These are phyloP conservation scores for Micractinium sp. DNA, from an alignment of 139 green algal genomes.

Conservation along the genomic window DNA sequence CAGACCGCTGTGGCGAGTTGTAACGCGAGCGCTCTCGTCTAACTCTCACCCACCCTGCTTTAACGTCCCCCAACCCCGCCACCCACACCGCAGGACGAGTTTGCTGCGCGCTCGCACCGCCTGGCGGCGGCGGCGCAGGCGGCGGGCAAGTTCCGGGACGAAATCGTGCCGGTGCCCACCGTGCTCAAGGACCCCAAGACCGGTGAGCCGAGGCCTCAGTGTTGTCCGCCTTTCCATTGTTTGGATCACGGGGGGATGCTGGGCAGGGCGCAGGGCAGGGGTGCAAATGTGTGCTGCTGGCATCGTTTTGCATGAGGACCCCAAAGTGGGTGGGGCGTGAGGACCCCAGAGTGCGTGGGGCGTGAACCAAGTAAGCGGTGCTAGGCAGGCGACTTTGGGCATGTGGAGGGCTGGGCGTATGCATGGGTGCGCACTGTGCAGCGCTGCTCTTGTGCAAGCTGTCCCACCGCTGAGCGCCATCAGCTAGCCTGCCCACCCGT, in stretches of 20 bases:
- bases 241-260: too few relatives aligned
- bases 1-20: too few relatives aligned
- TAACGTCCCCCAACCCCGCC: neutral
- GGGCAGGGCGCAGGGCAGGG: too few relatives aligned
- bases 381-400: too few relatives aligned
- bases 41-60: neutral
- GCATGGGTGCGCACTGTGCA: too few relatives aligned
- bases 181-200: slow-evolving; percentile 87
- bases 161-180: slow-evolving; percentile 97
- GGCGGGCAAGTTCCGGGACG: slow-evolving; percentile 87
- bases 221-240: neutral
- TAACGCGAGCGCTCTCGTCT: neutral
- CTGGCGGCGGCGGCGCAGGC: slow-evolving; percentile 84
- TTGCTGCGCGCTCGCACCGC: slow-evolving; percentile 81
- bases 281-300: too few relatives aligned
- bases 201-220: neutral
- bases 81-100: slow-evolving; percentile 39
- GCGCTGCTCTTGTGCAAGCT: too few relatives aligned
- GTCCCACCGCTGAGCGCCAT: neutral
- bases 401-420: too few relatives aligned
- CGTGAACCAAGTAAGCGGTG: too few relatives aligned
- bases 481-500: too few relatives aligned
- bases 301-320: too few relatives aligned
- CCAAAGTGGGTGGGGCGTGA: neutral
- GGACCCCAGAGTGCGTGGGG: too few relatives aligned